phyloP scores from a whole-genome alignment of 2,329 filamentous ascomycete species.

The Aspergillus pseudotamarii region DNA sequence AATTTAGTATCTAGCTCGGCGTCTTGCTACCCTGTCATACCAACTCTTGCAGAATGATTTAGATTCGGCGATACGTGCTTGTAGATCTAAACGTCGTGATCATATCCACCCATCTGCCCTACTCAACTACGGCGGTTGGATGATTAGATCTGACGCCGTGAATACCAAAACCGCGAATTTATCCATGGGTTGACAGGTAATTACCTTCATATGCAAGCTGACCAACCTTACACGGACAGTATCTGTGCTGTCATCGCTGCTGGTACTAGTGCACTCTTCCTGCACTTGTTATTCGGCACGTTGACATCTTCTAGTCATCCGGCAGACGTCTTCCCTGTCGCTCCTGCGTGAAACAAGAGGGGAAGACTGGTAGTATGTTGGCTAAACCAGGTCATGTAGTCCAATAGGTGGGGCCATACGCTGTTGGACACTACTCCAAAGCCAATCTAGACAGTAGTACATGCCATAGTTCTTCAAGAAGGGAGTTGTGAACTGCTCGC shows the following conservation, averaged over 20 bases:
- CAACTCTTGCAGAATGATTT: constrained; percentile 5
- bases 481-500: background rate
- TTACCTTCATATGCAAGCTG: background rate
- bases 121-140: too few relatives aligned
- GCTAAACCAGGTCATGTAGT: background rate
- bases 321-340: background rate
- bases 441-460: background rate
- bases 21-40: constrained; percentile 3
- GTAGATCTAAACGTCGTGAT: background rate
- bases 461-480: background rate
- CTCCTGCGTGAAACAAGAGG: background rate
- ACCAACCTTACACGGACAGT: background rate
- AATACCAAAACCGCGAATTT: background rate
- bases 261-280: background rate
- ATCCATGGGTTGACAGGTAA: background rate
- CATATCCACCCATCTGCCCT: background rate
- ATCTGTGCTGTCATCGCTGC: background rate
- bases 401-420: background rate
- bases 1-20: background rate
- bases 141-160: background rate
- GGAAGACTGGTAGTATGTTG: background rate
- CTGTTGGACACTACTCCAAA: background rate
- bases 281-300: background rate
- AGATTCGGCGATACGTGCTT: background rate
- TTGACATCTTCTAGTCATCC: background rate